Conservation (phyloP, 2,329 filamentous ascomycete genomes). For the Ophiostoma sp. region DNA sequence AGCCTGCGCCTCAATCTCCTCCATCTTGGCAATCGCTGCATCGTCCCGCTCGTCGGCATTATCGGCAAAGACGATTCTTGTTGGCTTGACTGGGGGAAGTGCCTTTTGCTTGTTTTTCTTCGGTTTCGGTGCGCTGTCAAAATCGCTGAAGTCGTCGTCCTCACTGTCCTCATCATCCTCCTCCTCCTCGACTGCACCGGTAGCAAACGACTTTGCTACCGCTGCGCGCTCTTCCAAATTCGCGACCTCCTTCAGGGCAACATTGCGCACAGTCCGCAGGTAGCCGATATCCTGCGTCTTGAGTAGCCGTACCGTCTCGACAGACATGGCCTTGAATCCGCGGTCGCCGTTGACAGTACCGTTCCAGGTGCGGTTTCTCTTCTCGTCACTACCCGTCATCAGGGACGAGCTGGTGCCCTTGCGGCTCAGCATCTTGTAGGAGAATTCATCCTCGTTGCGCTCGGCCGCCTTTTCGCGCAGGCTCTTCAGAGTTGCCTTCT, state of each 20-base stretch:
- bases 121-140: conserved; percentile 14
- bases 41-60: conserved; percentile 37
- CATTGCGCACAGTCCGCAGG: conserved; percentile 56
- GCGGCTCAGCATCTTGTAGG: conserved; percentile 63
- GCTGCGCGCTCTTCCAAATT: conserved; percentile 50
- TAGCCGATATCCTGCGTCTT: conserved; percentile 67
- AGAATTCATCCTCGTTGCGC: conserved; percentile 68
- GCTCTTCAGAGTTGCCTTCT: conserved; percentile 54
- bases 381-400: conserved; percentile 33
- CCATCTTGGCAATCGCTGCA: conserved; percentile 32
- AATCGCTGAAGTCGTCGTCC: conserved; percentile 28
- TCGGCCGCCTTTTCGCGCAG: conserved; percentile 58
- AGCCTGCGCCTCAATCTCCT: conserved; percentile 31
- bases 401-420: conserved; percentile 49
- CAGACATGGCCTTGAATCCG: conserved; percentile 49
- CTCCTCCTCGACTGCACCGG: conserved; percentile 30
- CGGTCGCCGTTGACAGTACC: conserved; percentile 55
- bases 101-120: conserved; percentile 23
- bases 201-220: conserved; percentile 37
- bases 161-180: conserved; percentile 32
- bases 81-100: conserved; percentile 25
- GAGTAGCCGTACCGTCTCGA: conserved; percentile 55
- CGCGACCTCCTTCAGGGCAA: conserved; percentile 53
- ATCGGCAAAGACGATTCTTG: conserved; percentile 50
- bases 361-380: conserved; percentile 44